Base-by-base conservation (phyloP, 768 basidiomycete genomes). In the Suillus weaverae region DNA sequence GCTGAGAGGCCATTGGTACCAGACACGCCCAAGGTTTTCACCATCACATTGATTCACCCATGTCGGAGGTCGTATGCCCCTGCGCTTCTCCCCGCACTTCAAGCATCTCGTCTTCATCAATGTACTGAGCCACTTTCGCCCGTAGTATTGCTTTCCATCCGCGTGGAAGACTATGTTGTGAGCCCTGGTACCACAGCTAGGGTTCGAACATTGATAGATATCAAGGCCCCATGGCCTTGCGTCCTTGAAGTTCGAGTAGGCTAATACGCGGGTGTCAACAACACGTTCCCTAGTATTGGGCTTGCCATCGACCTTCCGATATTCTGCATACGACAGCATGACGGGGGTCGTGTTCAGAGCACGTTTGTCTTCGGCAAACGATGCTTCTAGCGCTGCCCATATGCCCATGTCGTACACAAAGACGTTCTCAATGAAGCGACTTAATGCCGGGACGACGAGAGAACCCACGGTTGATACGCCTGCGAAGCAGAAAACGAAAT, bases 211-310 rank as follows among this genome's bases (percentile, higher is more conserved):
- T 55, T 13, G 4, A 39, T 46, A 62, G 14, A 62, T 53, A 2
- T 62, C 33, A 5, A 62, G n/a, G 26, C 61, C 50, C 48, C 48
- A 62, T 11, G 50, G 61, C 20, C 61, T 44, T 5, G 26, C 26
- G 14, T 36, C 32, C 30, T 18, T 51, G 50, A 51, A 51, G 22
- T 48, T 62, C 0, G 50, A 55, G 26, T 35, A 50, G 9, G 61
- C 61, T 8, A 62, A 39, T 1, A 62, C 0, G 0, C 20, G 4
- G 7, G 50, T 36, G 1, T 60, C 2, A 0, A 60, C 14, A 6
- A 41, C 2, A 16, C 5, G 8, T 2, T 32, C 11, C 8, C 18
- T 8, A 0, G 39, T 38, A 26, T 26, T 26, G 26, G 26, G 26
- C 8, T 38, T 20, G 11, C 13, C 13, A 5, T 1, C 3, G 16